A percentile compares a stretch with the other conserved stretches of the same genome.
phyloP scores from a whole-genome alignment of 805 yeast genomes.

The Ogataea glucozyma region DNA sequence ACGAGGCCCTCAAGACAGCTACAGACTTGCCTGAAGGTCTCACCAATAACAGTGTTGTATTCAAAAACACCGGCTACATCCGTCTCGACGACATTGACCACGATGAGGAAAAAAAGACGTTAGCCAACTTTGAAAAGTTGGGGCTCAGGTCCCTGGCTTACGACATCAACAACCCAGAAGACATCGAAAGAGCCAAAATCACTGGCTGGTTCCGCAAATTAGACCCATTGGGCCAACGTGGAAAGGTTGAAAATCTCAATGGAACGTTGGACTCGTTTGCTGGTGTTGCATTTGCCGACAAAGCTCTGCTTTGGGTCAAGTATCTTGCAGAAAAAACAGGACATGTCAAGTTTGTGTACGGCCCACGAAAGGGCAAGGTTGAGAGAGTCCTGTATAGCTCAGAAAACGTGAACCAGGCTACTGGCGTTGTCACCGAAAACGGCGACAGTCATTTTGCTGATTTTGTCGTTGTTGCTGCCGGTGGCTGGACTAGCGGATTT shows the following conservation, averaged over 20 bases:
- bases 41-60: conserved; percentile 6
- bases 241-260: conserved; percentile 12
- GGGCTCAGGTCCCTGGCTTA: conserved; percentile 32
- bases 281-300: conserved; percentile 34
- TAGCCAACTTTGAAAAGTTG: conserved; percentile 22
- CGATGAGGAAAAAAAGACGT: conserved; percentile 22
- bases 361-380: conserved; percentile 33
- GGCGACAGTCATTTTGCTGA: conserved; percentile 29
- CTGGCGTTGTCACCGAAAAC: conserved; percentile 30
- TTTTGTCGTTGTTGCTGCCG: conserved; percentile 29
- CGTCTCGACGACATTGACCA: conserved; percentile 26
- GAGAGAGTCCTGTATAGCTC: conserved; percentile 18
- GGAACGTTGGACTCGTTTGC: conserved; percentile 33
- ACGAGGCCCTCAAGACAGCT: conserved; percentile 14
- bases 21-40: conserved; percentile 20
- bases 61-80: conserved; percentile 20
- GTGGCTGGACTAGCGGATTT: conserved; percentile 32
- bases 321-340: conserved; percentile 30
- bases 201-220: conserved; percentile 31
- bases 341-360: conserved; percentile 34
- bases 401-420: conserved; percentile 21
- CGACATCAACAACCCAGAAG: conserved; percentile 31
- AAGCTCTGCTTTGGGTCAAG: conserved; percentile 31
- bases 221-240: conserved; percentile 19
- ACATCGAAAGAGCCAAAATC: conserved; percentile 32